Evolutionary conservation across 306 rosid species (phyloP), one percentile per base, ranked within the genome.

Genomic region (Echinosophora koreensis): DNA sequence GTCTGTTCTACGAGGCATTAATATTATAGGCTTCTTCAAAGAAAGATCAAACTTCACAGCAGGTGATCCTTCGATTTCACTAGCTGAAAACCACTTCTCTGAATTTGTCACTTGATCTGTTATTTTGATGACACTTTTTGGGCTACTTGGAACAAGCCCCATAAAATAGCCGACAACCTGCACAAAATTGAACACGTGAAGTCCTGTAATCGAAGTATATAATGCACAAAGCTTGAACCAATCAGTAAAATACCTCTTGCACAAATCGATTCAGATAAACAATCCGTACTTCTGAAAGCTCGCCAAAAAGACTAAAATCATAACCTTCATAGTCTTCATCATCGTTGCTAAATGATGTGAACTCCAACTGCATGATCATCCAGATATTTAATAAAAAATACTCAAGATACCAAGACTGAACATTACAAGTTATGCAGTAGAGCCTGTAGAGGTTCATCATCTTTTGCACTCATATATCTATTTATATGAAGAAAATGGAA

Each of bases 281-380:
- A 60, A 95, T 55, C 72, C 99, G 97, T 74, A 95, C 97, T 95
- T 95, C 99, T 15, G 97, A 95, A 85, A 95, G 97, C 86, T 92
- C 83, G 61, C 99, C 97, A 81, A 66, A 81, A 57, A 95, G 97
- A 76, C 99, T 87, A 77, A 78, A 95, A 72, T 95, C 99, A 84
- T 84, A 95, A 56, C 99, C 99, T 82, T 86, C 80, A 62, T 87
- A 95, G 82, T 95, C 99, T 73, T 89, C 99, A 79, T 95, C 99
- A 47, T 84, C 96, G 6, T 50, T 71, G 77, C 83, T 78, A 78
- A 89, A 95, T 73, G 99, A 95, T 63, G 93, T 88, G 80, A 95
- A 90, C 76, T 76, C 87, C 82, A 95, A 81, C 99, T 95, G 92
- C 92, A 89, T 28, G 66, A 51, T 52, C 77, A 82, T 11, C 61